Conservation (phyloP, 1,284 basidiomycete species). For the Pyrrhoderma lamaoense region DNA sequence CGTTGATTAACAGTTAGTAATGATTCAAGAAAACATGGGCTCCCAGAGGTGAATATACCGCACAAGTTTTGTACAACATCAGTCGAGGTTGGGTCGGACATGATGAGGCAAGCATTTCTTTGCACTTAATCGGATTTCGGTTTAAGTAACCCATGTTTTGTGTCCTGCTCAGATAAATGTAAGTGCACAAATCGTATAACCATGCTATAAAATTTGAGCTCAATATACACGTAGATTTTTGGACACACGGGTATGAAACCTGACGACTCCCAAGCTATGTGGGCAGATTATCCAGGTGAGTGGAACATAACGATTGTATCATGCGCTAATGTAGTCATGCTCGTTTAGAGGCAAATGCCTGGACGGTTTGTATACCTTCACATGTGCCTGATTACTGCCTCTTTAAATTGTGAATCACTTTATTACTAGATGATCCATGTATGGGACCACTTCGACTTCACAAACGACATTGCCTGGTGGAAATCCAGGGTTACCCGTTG, state of each 20-base stretch:
- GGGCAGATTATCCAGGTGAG: constrained; percentile 64
- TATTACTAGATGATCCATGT: constrained; percentile 57
- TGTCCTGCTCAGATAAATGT: constrained; percentile 55
- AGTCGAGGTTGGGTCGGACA: constrained; percentile 65
- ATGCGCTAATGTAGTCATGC: no score
- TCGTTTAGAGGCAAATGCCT: constrained; percentile 49
- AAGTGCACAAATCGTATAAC: not conserved
- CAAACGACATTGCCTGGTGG: constrained; percentile 61
- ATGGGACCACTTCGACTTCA: constrained; percentile 73
- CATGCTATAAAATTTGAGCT: no score
- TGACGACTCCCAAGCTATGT: constrained; percentile 36
- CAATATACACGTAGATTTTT: constrained; percentile 64
- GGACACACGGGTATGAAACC: constrained; percentile 72
- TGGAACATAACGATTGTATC: not conserved
- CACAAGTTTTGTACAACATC: constrained; percentile 59
- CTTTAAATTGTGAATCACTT: not conserved
- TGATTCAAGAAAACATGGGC: constrained; percentile 75
- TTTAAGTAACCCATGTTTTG: not conserved
- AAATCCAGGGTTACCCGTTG: constrained; percentile 64
- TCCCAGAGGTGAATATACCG: constrained; percentile 59
- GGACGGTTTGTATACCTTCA: constrained; percentile 47
- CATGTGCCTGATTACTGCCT: not conserved
- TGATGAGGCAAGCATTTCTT: constrained; percentile 41
- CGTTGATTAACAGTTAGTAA: constrained; percentile 25
- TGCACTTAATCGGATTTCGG: constrained; percentile 12